Percentiles rank a stretch among this genome's conserved stretches.
phyloP scores from a whole-genome alignment of 2,329 filamentous ascomycete genomes.

The Achaetomium macrosporum region DNA sequence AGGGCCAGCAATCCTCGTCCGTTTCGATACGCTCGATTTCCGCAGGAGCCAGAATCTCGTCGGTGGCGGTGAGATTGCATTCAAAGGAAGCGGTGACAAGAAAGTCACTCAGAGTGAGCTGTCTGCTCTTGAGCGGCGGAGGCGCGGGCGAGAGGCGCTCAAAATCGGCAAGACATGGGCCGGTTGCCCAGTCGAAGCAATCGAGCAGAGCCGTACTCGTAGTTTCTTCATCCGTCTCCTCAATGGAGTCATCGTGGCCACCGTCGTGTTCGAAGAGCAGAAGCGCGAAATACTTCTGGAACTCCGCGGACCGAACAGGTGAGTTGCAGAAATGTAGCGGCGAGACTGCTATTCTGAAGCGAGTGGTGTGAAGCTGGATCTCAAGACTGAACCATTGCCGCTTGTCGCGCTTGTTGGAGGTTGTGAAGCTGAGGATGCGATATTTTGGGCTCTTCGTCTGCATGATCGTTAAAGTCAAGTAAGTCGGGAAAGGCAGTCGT shows the following conservation, averaged over 20 bases:
- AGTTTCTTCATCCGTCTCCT: neutral
- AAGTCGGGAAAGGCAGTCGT: too few relatives aligned
- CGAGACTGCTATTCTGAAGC: neutral
- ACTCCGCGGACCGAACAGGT: neutral
- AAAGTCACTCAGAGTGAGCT: constrained; percentile 3
- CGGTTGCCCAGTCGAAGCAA: constrained; percentile 9
- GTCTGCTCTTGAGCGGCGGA: neutral
- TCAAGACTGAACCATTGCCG: constrained; percentile 4
- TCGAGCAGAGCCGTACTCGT: neutral
- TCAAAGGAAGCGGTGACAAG: neutral
- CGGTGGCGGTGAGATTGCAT: constrained; percentile 1
- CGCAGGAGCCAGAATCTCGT: constrained; percentile 1
- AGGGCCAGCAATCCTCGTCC: neutral
- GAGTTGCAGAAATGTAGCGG: constrained; percentile 4
- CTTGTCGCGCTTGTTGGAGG: constrained; percentile 2
- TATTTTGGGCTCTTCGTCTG: neutral
- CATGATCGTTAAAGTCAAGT: too few relatives aligned
- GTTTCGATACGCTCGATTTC: neutral
- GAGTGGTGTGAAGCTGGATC: constrained; percentile 1
- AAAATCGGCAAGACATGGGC: constrained; percentile 4
- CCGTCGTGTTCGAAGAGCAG: neutral
- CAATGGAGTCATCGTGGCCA: neutral
- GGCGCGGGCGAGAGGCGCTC: constrained; percentile 3
- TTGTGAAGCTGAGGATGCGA: constrained; percentile 4
- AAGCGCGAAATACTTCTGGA: constrained; percentile 2